Evolutionary conservation across 2,329 filamentous ascomycete genomes (phyloP), one percentile per base, ranked within the genome.

Genomic region (Sporothrix schenckii): DNA sequence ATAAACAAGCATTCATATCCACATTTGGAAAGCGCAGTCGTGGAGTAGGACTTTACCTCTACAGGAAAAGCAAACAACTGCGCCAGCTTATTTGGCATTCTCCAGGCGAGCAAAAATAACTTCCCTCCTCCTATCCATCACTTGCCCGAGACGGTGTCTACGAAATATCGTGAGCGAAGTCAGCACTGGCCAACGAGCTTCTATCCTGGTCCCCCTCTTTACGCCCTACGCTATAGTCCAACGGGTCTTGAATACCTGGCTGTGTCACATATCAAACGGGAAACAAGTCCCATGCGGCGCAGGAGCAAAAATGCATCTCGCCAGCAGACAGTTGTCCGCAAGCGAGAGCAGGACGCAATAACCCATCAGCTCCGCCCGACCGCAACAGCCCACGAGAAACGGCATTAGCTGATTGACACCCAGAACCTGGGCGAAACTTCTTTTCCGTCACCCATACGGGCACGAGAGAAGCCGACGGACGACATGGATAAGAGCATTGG

Each of bases 381-480:
- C 54, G 16, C 41, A 65, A 14, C 21, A 44, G 61, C 16, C 58
- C 44, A 44, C 58, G 58, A 61, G 39, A 24, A 41, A 61, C 58
- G 58, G 58, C 21, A 39, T 14, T 39, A 19, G n/a, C 13, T 44
- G 14, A 24, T 21, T 14, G 58, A 47, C 61, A 34, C 61, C 61
- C 52, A 52, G 61, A 66, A 66, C 61, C 61, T 50, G 61, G 61
- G 50, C 44, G 47, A 66, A 34, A 30, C 61, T 30, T 16, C 14
- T 61, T 19, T 6, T 47, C n/a, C 16, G 16, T n/a, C 19, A 47
- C 39, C 58, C 39, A 41, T 63, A 63, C 58, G 39, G 58, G 21
- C 58, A 63, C 58, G 39, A 63, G 14, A 47, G 58, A 63, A 63
- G 58, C 58, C 58, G 58, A 63, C 21, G 39, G 39, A 19, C 27